Conservation (phyloP, 805 yeast species). For the Sungouiozyma intestinalis region DNA sequence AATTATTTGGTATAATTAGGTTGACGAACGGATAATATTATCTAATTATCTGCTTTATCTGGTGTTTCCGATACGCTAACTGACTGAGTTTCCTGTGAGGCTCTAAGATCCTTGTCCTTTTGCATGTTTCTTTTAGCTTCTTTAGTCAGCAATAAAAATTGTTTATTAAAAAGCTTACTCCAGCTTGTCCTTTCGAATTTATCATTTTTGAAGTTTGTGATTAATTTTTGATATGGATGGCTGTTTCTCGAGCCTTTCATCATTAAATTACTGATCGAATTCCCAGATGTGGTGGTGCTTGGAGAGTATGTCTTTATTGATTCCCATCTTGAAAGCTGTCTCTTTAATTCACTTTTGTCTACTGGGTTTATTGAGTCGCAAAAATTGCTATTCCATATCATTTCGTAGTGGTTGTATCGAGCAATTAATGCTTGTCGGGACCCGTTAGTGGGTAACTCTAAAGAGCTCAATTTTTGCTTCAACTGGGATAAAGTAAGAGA, state of each 20-base stretch:
- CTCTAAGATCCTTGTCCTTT: slow-evolving; percentile 6
- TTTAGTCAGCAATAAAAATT: slow-evolving; percentile 31
- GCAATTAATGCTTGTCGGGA: slow-evolving; percentile 51
- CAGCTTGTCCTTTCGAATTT: slow-evolving; percentile 38
- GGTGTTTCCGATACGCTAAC: slow-evolving; percentile 5
- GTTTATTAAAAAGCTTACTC: slow-evolving; percentile 32
- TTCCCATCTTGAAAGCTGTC: slow-evolving; percentile 62
- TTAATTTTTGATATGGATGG: slow-evolving; percentile 16
- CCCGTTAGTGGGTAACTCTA: slow-evolving; percentile 54
- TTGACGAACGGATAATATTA: no score
- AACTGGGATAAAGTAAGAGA: slow-evolving; percentile 49
- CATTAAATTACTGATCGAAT: slow-evolving; percentile 12
- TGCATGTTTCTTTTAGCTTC: slow-evolving; percentile 28
- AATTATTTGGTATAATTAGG: no score
- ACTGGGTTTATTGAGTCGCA: slow-evolving; percentile 60
- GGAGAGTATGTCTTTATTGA: slow-evolving; percentile 17
- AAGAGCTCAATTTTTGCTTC: slow-evolving; percentile 44
- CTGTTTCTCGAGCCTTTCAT: slow-evolving; percentile 30
- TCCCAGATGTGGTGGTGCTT: slow-evolving; percentile 13
- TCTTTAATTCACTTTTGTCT: slow-evolving; percentile 42
- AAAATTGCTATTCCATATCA: slow-evolving; percentile 67
- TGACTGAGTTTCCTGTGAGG: slow-evolving; percentile 8
- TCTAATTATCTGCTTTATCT: background rate
- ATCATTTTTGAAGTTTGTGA: slow-evolving; percentile 33
- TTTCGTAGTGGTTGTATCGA: slow-evolving; percentile 67